Evolutionary conservation across 768 basidiomycete species (phyloP).

Genomic region (Russula olivacea): DNA sequence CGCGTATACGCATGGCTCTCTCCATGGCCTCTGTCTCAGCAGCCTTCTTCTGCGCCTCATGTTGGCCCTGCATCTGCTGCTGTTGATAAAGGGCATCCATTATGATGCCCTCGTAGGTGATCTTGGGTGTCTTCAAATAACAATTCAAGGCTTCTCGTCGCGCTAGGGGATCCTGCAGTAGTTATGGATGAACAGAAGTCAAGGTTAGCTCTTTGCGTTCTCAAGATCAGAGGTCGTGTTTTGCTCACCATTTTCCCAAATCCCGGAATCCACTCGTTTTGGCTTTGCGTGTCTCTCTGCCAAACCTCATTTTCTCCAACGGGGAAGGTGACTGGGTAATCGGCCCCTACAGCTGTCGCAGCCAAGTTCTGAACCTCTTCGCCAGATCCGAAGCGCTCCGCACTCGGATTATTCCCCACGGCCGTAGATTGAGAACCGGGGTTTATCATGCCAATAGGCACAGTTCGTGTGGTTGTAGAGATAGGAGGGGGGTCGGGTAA

Average conservation of each 20-base stretch:
- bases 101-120: constrained; percentile 16
- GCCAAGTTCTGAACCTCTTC: constrained; percentile 7
- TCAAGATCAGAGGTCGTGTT: neutral
- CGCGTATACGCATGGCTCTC: constrained; percentile 6
- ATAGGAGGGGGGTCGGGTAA: neutral
- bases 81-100: constrained; percentile 5
- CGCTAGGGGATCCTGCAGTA: constrained; percentile 11
- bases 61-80: neutral
- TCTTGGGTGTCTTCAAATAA: constrained; percentile 11
- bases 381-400: neutral
- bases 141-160: constrained; percentile 14
- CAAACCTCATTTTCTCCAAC: constrained; percentile 3
- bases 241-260: constrained; percentile 17
- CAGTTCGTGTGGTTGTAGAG: neutral
- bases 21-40: constrained; percentile 12
- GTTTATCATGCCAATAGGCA: neutral
- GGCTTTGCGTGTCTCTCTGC: constrained; percentile 8
- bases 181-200: neutral
- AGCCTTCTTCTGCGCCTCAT: constrained; percentile 11
- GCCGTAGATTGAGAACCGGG: neutral
- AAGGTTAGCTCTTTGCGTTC: neutral
- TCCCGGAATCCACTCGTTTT: constrained; percentile 16
- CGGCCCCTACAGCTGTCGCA: neutral
- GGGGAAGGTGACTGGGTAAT: neutral
- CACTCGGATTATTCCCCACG: neutral